Evolutionary conservation across 306 rosid genomes (phyloP).

Genomic region (Medicago lupulina): DNA sequence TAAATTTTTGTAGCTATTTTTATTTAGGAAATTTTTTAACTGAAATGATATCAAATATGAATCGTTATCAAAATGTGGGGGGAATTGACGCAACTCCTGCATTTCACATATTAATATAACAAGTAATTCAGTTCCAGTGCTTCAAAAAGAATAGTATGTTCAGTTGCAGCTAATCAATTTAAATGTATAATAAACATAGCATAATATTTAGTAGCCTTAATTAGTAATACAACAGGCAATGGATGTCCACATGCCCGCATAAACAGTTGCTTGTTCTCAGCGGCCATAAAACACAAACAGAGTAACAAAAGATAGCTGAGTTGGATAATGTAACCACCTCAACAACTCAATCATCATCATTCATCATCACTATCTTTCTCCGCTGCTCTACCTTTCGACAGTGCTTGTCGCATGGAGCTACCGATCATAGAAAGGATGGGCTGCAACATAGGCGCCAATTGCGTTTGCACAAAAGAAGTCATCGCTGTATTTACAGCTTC

Average conservation of each 20-base stretch:
- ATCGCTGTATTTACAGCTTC: slow-evolving; percentile 5
- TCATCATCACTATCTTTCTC: not conserved
- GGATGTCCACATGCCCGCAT: not conserved
- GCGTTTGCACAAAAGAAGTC: slow-evolving; percentile 12
- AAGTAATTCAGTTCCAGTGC: not conserved
- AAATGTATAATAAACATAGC: not conserved
- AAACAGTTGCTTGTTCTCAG: not conserved
- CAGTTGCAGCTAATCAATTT: not conserved
- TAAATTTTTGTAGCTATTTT: not conserved
- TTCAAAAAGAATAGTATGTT: not conserved
- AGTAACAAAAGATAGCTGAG: not conserved
- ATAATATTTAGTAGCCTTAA: not conserved
- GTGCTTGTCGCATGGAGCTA: not conserved
- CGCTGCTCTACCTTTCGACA: not conserved
- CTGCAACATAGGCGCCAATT: slow-evolving; percentile 13
- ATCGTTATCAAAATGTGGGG: not conserved
- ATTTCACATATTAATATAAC: not conserved
- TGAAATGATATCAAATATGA: not conserved
- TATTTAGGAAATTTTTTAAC: not conserved
- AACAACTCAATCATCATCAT: not conserved
- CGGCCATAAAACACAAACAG: not conserved
- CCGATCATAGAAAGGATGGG: slow-evolving; percentile 9
- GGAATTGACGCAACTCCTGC: not conserved
- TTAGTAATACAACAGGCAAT: not conserved
- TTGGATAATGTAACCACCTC: not conserved